phyloP scores from a whole-genome alignment of 2,329 filamentous ascomycete species.

The Colletotrichum simmondsii region DNA sequence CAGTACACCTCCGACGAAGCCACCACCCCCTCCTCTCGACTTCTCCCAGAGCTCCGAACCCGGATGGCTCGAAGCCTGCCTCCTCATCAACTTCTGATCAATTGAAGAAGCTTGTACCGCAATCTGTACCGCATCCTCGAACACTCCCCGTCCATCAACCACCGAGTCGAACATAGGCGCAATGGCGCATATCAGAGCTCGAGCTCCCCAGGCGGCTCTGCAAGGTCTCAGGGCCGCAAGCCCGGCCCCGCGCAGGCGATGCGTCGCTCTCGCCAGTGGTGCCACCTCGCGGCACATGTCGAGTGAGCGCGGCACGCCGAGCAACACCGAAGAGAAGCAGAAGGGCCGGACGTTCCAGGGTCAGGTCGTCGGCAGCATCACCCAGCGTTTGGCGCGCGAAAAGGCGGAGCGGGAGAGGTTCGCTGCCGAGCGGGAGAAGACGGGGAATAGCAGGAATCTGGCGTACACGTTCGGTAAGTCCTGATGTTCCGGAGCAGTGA shows the following conservation, averaged over 20 bases:
- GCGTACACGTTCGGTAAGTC: constrained; percentile 65
- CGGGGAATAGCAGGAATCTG: constrained; percentile 55
- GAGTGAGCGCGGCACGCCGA: constrained; percentile 42
- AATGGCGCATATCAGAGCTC: constrained; percentile 48
- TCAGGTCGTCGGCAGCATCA: constrained; percentile 70
- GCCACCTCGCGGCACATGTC: constrained; percentile 33
- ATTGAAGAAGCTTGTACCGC: background rate
- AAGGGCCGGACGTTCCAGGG: constrained; percentile 61
- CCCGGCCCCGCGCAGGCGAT: constrained; percentile 29
- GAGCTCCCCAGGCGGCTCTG: constrained; percentile 44
- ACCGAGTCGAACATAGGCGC: constrained; percentile 10
- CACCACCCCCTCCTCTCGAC: background rate
- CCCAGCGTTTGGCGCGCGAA: constrained; percentile 65
- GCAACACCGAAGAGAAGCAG: constrained; percentile 46
- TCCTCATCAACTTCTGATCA: background rate
- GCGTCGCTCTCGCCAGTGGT: constrained; percentile 20
- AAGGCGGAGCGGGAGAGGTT: constrained; percentile 64
- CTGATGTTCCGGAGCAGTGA: background rate
- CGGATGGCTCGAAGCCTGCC: background rate
- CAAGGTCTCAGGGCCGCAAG: constrained; percentile 41
- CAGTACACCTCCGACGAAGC: background rate
- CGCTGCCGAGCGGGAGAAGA: constrained; percentile 49
- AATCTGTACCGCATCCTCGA: too few relatives aligned
- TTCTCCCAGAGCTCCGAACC: constrained; percentile 2
- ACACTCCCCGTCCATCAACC: background rate